phyloP scores from a whole-genome alignment of 2,329 filamentous ascomycete genomes.

The Ascochyta pisi region DNA sequence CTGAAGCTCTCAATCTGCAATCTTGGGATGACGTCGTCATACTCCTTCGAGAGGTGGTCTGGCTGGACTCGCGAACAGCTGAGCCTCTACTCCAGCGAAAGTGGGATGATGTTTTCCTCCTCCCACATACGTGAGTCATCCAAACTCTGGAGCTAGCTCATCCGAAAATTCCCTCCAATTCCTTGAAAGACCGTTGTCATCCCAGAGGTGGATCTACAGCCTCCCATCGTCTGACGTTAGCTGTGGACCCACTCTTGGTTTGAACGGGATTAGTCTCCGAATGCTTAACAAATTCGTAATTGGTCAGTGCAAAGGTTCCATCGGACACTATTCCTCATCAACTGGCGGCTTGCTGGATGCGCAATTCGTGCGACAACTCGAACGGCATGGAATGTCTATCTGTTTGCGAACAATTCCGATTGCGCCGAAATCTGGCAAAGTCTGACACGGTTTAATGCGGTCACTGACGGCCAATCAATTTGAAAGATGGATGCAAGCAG shows the following conservation, averaged over 20 bases:
- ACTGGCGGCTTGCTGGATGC: not conserved
- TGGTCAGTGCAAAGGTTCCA: not conserved
- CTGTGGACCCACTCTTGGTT: not conserved
- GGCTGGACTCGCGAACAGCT: constrained; percentile 15
- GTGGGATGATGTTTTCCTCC: constrained; percentile 17
- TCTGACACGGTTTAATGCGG: too few species aligned
- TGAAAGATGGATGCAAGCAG: too few species aligned
- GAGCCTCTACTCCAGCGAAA: constrained; percentile 10
- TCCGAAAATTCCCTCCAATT: too few species aligned
- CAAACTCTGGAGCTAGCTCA: not conserved
- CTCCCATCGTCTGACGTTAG: constrained; percentile 1
- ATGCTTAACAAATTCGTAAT: not conserved
- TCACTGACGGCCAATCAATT: too few species aligned
- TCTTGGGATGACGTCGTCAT: constrained; percentile 12
- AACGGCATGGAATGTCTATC: too few species aligned
- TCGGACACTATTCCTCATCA: not conserved
- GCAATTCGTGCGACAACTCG: too few species aligned
- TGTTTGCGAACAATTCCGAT: too few species aligned
- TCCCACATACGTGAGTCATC: not conserved
- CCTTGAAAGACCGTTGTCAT: not conserved
- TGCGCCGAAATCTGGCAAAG: too few species aligned
- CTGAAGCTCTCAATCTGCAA: not conserved
- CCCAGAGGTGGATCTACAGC: not conserved
- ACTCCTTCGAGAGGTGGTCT: constrained; percentile 17
- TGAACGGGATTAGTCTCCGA: constrained; percentile 24